Base-by-base conservation (phyloP, 768 basidiomycete species). In the Pilatotrama ljubarskyi region DNA sequence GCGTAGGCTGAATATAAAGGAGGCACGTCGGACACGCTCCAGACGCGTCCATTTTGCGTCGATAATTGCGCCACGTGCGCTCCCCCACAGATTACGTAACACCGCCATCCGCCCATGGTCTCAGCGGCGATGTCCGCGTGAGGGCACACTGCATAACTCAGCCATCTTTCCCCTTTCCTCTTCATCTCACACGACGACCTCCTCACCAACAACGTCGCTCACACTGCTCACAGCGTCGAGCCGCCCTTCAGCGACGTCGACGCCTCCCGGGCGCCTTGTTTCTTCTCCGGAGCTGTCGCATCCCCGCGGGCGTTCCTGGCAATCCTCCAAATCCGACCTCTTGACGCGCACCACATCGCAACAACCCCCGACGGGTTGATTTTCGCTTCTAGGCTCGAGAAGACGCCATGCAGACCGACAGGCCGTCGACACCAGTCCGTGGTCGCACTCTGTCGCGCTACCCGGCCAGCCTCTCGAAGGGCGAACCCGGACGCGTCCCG, bases 401-500 rank as follows among this genome's bases (percentile, higher is more conserved):
- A 35, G 17, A 5, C 43, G 43, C 25, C 38, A 63, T 63, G 53
- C 29, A 63, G 38, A 9, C 47, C 41, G 56, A 58, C 10, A 40
- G 47, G 32, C 64, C 64, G 8, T 61, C 66, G 0, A 66, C 69
- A 5, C 66, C 66, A 5, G 60, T 59, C n/a, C 64, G 67, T 43
- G 68, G 70, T n/a, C 66, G 70, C 22, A 25, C 41, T 11, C 5
- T 55, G n/a, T 44, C 67, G 32, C 67, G 69, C 29, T 90, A 90
- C 68, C 84, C 84, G 1, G 79, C 82, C 10, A 69, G 74, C 42
- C 82, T 90, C 7, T 58, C 67, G 25, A 81, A 84, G 4, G 68
- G 63, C 29, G 74, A 73, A 17, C 64, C 68, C 4, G 61, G 62
- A 17, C 84, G 87, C 26, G 86, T 90, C 6, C 91, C 89, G 0